Conservation (phyloP, 352 stramenopile genomes). For the Globisporangium megalacanthum region DNA sequence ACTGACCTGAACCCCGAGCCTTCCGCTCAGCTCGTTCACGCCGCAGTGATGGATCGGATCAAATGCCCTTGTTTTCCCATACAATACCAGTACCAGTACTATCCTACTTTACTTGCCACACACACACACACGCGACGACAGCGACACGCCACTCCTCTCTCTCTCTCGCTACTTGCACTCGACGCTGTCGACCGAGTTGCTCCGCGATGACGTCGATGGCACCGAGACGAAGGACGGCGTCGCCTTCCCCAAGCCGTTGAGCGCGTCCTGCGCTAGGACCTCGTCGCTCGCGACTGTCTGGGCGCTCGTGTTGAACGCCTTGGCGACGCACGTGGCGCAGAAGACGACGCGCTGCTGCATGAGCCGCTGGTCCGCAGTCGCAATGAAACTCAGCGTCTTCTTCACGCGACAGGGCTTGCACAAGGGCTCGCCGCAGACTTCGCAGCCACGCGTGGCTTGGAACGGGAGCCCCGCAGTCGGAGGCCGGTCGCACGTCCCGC, state of each 20-base stretch:
- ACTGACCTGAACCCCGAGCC: too few relatives aligned
- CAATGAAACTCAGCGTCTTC: conserved; percentile 34
- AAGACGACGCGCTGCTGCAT: conserved; percentile 32
- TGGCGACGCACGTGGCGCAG: conserved; percentile 34
- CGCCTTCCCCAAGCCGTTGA: conserved; percentile 8
- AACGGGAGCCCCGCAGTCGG: conserved; percentile 13
- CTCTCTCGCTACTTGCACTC: conserved; percentile 1
- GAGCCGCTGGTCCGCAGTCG: conserved; percentile 17
- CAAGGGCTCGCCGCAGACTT: conserved; percentile 30
- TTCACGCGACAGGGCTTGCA: conserved; percentile 30
- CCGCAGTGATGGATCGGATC: too few relatives aligned
- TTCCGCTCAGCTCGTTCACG: too few relatives aligned
- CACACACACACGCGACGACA: not conserved
- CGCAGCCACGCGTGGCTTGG: conserved; percentile 18
- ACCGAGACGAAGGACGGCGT: conserved; percentile 4
- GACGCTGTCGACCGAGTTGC: conserved; percentile 10
- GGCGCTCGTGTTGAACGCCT: conserved; percentile 27
- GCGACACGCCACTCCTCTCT: not conserved
- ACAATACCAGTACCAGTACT: too few relatives aligned
- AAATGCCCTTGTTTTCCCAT: too few relatives aligned
- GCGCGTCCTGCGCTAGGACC: conserved; percentile 14
- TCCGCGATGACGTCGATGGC: conserved; percentile 1
- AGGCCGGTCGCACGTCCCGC: conserved; percentile 24
- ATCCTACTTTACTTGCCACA: too few relatives aligned
- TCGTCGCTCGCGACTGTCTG: conserved; percentile 19